A percentile compares a stretch with the other conserved stretches of the same genome.
Evolutionary conservation across 106 monocot genomes (phyloP).

Genomic region (Acorus calamus): DNA sequence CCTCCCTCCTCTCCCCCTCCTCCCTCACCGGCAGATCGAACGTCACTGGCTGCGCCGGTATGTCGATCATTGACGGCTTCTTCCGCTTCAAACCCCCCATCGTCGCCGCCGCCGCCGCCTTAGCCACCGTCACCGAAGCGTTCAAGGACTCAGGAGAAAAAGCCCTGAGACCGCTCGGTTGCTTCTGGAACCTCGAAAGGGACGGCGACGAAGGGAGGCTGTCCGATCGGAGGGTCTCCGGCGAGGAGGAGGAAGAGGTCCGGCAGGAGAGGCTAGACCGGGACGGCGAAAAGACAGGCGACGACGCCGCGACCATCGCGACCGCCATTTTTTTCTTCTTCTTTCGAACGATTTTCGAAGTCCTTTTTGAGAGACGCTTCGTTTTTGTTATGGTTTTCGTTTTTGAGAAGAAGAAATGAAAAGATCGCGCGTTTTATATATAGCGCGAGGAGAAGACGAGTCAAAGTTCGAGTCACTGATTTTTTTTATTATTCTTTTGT

Average conservation of each 20-base stretch:
- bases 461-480: too few species aligned
- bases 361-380: too few species aligned
- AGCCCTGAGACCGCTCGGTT: conserved; percentile 10
- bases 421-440: too few species aligned
- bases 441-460: too few species aligned
- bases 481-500: too few species aligned
- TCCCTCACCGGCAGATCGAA: conserved; percentile 30
- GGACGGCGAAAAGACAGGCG: conserved; percentile 69
- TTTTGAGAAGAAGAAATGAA: too few species aligned
- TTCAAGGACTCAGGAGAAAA: background rate
- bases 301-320: too few species aligned
- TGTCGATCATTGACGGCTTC: conserved; percentile 27
- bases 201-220: conserved; percentile 10
- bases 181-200: conserved; percentile 17
- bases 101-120: conserved; percentile 39
- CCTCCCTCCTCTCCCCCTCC: too few species aligned
- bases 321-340: too few species aligned
- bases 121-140: background rate
- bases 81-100: conserved; percentile 62
- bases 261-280: conserved; percentile 29
- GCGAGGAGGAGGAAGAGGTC: conserved; percentile 14
- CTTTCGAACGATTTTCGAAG: too few species aligned
- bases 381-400: too few species aligned
- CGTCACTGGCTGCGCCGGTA: conserved; percentile 5
- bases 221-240: conserved; percentile 13